Base-by-base conservation (phyloP, 1,139 yeast genomes). In the Scheffersomyces insectosa region DNA sequence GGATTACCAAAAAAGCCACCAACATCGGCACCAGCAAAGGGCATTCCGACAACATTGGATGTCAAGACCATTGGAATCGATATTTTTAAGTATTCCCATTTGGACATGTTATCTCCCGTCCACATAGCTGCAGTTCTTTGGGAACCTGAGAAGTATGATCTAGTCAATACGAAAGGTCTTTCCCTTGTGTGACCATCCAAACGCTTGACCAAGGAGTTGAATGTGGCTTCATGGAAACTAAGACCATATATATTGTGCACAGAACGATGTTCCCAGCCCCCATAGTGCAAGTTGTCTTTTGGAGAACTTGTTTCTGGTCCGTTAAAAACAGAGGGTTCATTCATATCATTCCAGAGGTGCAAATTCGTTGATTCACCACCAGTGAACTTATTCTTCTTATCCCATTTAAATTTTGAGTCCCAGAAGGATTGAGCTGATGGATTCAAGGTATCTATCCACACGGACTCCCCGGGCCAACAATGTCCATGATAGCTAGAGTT, bases 401-500 rank as follows among this genome's bases (percentile, higher is more conserved):
- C 49, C 44, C 56, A 52, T 31, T 45, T 50, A 47, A 64, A 70
- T 23, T 61, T 59, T 13, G 49, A 33, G 46, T 65, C 68, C 98
- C 98, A 93, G 50, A 75, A 76, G 6, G 59, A 58, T 43, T 72
- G 79, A 1, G 88, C 78, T 2, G 68, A 60, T 1, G 95, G 90
- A 55, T 84, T 80, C 47, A 89, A 66, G 0, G 96, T 76, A 55
- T 93, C 99, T 39, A 93, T 79, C 98, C 99, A 93, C 3, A 89
- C 75, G 0, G 96, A 86, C 54, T 88, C 91, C 0, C 99, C 99
- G 1, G 99, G 98, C 99, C 99, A 93, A 65, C 99, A 93, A 62
- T 90, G 95, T 2, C 97, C 99, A 46, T 78, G 72, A 60, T 75
- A 91, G 2, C 82, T 66, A 1, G 68, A 62, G 34, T 72, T 67